These are phyloP conservation scores for Coemansia asiatica DNA, from an alignment of 192 early-diverging fungal genomes.

Conservation along the genomic window DNA sequence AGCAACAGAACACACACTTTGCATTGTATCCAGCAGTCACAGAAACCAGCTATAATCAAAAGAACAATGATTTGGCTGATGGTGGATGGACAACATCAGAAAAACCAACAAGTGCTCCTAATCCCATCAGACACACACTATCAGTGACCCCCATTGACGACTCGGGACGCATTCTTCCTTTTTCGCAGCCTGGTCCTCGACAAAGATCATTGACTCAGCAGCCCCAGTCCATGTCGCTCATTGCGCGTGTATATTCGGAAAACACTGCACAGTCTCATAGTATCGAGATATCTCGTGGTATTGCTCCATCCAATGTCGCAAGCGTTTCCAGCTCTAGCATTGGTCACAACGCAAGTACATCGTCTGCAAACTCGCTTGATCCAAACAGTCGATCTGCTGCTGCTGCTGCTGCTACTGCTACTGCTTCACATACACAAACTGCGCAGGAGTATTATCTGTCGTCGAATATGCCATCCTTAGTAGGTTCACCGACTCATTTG, in stretches of 20 bases:
- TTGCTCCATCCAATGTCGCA: neutral
- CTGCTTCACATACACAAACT: neutral
- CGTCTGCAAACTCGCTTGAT: neutral
- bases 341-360: conserved; percentile 8
- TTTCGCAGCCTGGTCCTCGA: conserved; percentile 15
- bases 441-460: neutral
- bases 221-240: conserved; percentile 12
- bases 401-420: too few relatives aligned
- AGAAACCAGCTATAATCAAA: neutral
- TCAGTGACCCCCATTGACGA: neutral
- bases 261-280: conserved; percentile 17
- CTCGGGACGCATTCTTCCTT: neutral
- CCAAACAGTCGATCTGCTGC: neutral
- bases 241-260: conserved; percentile 10
- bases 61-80: neutral
- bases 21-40: neutral
- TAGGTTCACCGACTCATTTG: neutral
- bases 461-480: neutral
- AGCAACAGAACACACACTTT: neutral
- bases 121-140: neutral
- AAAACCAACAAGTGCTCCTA: neutral
- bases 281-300: conserved; percentile 21
- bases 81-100: neutral
- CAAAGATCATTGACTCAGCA: conserved; percentile 50
- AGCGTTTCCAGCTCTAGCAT: neutral